Conservation (phyloP, 176 grass and related monocot genomes). For the Aegilops longissima region DNA sequence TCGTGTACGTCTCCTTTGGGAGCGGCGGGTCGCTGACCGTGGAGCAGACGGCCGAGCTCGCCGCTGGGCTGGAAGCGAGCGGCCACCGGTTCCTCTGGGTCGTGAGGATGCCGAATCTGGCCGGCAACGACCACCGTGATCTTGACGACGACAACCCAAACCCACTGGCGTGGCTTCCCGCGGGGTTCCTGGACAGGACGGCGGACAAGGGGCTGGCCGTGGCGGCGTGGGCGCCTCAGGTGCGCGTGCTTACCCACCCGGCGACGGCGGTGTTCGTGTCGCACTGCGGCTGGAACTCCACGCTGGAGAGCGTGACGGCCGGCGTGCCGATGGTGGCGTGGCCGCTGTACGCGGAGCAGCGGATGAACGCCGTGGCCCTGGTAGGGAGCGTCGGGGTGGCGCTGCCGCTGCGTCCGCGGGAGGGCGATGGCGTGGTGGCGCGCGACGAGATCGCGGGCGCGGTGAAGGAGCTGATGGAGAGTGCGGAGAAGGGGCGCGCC, state of each 20-base stretch:
- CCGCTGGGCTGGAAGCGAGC: no score
- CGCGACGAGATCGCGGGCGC: no score
- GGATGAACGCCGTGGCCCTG: constrained; percentile 10
- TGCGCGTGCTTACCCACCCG: constrained; percentile 53
- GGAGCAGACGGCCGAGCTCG: no score
- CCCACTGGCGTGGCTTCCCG: constrained; percentile 38
- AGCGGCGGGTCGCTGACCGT: no score
- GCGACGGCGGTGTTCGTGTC: constrained; percentile 59
- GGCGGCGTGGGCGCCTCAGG: constrained; percentile 69
- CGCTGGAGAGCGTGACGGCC: constrained; percentile 46
- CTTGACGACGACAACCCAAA: background rate
- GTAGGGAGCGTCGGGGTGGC: constrained; percentile 20
- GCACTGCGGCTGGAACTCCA: constrained; percentile 94
- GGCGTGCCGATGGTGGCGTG: constrained; percentile 66
- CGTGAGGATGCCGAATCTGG: no score
- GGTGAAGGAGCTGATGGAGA: no score
- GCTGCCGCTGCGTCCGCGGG: background rate
- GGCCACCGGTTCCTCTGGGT: no score
- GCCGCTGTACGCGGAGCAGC: constrained; percentile 60
- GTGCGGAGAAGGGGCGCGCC: no score
- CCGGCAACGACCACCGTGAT: no score
- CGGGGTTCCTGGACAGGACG: constrained; percentile 48
- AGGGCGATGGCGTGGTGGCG: no score
- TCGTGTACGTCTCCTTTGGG: no score
- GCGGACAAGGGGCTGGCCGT: constrained; percentile 42